Percentiles rank a stretch among this genome's conserved stretches.
Conservation (phyloP, 2,329 filamentous ascomycete species). For the Hymenoscyphus infarciens region DNA sequence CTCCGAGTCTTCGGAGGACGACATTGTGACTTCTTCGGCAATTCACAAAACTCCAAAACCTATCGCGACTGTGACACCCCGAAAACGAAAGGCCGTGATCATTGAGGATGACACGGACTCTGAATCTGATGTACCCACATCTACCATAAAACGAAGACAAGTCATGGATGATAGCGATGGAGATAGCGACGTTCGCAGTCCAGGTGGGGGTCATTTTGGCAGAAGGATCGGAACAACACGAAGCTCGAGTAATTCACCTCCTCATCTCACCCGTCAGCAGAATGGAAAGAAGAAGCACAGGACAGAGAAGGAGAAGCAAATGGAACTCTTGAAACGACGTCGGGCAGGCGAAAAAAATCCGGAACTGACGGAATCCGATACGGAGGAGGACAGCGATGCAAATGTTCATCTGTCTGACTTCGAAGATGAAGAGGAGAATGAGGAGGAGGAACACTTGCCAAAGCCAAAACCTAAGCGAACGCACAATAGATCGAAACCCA, state of each 20-base stretch:
- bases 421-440: constrained; percentile 43
- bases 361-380: constrained; percentile 38
- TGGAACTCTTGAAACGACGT: constrained; percentile 40
- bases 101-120: constrained; percentile 13
- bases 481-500: constrained; percentile 2
- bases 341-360: constrained; percentile 41
- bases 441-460: constrained; percentile 19
- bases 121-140: constrained; percentile 3
- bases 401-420: constrained; percentile 47
- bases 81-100: constrained; percentile 12
- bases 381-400: constrained; percentile 22
- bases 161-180: not conserved
- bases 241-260: not conserved
- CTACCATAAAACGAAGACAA: constrained; percentile 9
- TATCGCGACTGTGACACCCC: constrained; percentile 1
- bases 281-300: constrained; percentile 30
- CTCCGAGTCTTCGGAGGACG: not conserved
- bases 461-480: constrained; percentile 8
- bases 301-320: constrained; percentile 40
- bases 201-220: not conserved
- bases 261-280: constrained; percentile 22
- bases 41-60: constrained; percentile 5
- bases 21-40: constrained; percentile 19
- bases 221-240: not conserved
- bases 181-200: not conserved